These are phyloP conservation scores for Candida railenensis DNA, from an alignment of 805 yeast genomes.

Conservation along the genomic window DNA sequence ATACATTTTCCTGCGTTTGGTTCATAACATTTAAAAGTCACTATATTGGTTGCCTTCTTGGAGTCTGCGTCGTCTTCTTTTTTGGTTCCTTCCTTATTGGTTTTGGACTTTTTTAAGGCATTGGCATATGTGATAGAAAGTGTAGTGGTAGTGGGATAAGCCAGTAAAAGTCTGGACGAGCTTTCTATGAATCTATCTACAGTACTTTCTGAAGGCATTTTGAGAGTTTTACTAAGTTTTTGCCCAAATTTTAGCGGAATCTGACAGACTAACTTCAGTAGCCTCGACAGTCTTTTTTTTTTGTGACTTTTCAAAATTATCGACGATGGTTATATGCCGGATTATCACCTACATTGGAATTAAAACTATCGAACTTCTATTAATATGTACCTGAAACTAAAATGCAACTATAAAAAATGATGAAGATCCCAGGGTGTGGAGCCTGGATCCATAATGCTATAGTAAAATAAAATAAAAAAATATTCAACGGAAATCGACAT, in stretches of 20 bases:
- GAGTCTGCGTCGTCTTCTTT: constrained; percentile 10
- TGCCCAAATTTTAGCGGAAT: no score
- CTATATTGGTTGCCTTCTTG: constrained; percentile 28
- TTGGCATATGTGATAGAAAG: constrained; percentile 39
- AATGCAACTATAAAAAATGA: neutral
- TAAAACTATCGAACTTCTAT: neutral
- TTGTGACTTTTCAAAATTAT: no score
- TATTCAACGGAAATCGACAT: no score
- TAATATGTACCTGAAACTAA: neutral
- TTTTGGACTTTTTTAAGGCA: constrained; percentile 20
- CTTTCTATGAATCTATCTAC: constrained; percentile 29
- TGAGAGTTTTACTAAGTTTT: neutral
- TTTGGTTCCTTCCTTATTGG: constrained; percentile 4
- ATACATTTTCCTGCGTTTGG: constrained; percentile 62
- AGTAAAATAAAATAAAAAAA: neutral
- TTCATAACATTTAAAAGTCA: constrained; percentile 63
- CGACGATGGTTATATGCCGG: neutral
- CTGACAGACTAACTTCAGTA: no score
- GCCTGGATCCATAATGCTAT: neutral
- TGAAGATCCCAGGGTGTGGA: neutral
- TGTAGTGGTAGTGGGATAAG: constrained; percentile 34
- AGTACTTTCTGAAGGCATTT: constrained; percentile 3
- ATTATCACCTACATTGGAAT: neutral
- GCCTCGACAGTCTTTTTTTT: neutral
- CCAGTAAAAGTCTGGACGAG: constrained; percentile 30